Percentiles rank a stretch among this genome's conserved stretches.
phyloP scores from a whole-genome alignment of 164 flowering plant genomes.

The Liriodendron chinense region DNA sequence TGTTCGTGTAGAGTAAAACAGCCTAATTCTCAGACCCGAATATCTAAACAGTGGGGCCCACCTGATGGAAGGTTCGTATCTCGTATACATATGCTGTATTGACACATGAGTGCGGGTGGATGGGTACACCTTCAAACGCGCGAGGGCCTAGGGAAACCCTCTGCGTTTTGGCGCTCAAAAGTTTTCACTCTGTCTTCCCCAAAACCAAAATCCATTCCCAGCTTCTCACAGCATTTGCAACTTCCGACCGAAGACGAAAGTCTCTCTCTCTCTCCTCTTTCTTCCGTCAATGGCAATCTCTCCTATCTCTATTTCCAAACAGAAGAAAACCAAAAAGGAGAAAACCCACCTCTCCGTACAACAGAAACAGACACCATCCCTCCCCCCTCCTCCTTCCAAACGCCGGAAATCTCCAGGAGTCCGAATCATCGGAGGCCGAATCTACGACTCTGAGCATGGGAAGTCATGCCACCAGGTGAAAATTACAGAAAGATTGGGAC shows the following conservation, averaged over 20 bases:
- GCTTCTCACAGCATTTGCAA: neutral
- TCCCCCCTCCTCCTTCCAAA: constrained; percentile 13
- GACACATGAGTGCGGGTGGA: too few relatives aligned
- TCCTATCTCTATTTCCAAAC: neutral
- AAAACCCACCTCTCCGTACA: neutral
- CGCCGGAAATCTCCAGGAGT: constrained; percentile 42
- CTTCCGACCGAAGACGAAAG: neutral
- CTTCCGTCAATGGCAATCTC: neutral
- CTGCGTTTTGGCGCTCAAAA: too few relatives aligned
- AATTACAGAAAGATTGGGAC: neutral
- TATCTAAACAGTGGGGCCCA: too few relatives aligned
- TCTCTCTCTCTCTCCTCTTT: neutral
- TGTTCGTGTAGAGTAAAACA: too few relatives aligned
- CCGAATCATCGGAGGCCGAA: constrained; percentile 43
- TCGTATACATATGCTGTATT: too few relatives aligned
- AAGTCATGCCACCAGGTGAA: constrained; percentile 75
- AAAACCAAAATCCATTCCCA: too few relatives aligned
- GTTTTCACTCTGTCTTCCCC: too few relatives aligned
- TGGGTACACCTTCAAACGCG: too few relatives aligned
- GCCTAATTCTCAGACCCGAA: too few relatives aligned
- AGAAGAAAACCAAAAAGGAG: neutral
- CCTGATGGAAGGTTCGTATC: too few relatives aligned
- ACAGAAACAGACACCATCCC: neutral
- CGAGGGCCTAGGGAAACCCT: too few relatives aligned
- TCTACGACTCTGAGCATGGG: constrained; percentile 62